Percentiles rank a stretch among this genome's conserved stretches.
phyloP scores from a whole-genome alignment of 805 yeast species.

The Candida verbasci region DNA sequence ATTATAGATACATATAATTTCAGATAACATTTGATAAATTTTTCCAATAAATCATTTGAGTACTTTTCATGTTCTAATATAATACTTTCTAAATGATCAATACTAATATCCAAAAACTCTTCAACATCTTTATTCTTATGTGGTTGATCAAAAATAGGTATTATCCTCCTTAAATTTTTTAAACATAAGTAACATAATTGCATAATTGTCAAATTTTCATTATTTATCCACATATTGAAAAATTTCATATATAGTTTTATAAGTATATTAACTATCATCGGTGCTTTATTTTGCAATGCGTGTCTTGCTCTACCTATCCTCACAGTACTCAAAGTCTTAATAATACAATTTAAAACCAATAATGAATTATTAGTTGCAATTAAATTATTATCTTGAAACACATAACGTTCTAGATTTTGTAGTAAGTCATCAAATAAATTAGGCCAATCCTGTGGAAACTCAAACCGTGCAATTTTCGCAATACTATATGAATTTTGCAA shows the following conservation, averaged over 20 bases:
- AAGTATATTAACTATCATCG: slow-evolving; percentile 55
- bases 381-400: slow-evolving; percentile 38
- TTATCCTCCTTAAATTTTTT: slow-evolving; percentile 67
- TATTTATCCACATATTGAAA: slow-evolving; percentile 59
- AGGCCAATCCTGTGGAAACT: slow-evolving; percentile 89
- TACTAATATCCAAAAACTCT: slow-evolving; percentile 55
- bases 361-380: slow-evolving; percentile 59
- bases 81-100: slow-evolving; percentile 57
- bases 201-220: slow-evolving; percentile 50
- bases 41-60: slow-evolving; percentile 51
- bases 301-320: slow-evolving; percentile 80
- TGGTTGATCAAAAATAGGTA: slow-evolving; percentile 68
- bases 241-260: slow-evolving; percentile 55
- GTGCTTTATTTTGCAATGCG: slow-evolving; percentile 70
- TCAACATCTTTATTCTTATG: slow-evolving; percentile 53
- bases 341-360: slow-evolving; percentile 67
- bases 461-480: slow-evolving; percentile 73
- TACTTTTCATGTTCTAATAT: slow-evolving; percentile 49
- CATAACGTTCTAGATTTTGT: slow-evolving; percentile 39
- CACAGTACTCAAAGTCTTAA: slow-evolving; percentile 70
- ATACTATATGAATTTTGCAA: slow-evolving; percentile 84
- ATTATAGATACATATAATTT: slow-evolving; percentile 65
- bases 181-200: slow-evolving; percentile 75
- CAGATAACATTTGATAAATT: slow-evolving; percentile 68
- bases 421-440: slow-evolving; percentile 64